phyloP scores from a whole-genome alignment of 192 early-diverging fungal species.

The Mortierella claussenii region DNA sequence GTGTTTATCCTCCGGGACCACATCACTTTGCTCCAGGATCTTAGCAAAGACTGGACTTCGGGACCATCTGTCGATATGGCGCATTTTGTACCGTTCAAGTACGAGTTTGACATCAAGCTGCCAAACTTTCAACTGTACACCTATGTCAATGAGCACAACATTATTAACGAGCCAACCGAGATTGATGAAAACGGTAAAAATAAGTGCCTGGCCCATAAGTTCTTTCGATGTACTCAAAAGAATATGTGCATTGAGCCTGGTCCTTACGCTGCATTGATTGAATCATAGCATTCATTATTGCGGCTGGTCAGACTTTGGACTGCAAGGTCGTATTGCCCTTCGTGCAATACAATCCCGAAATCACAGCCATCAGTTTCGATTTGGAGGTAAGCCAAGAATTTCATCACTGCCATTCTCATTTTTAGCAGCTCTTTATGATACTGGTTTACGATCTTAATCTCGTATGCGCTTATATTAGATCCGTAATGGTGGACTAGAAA shows the following conservation, averaged over 20 bases:
- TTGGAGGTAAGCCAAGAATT: constrained; percentile 56
- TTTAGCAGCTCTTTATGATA: too few species aligned
- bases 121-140: constrained; percentile 65
- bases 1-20: constrained; percentile 81
- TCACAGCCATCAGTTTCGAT: constrained; percentile 63
- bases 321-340: constrained; percentile 65
- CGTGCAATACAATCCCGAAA: constrained; percentile 63
- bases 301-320: constrained; percentile 51
- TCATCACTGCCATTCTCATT: too few species aligned
- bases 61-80: constrained; percentile 60
- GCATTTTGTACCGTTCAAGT: constrained; percentile 77
- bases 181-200: constrained; percentile 76
- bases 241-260: neutral
- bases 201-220: too few species aligned
- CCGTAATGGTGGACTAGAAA: constrained; percentile 54
- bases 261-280: neutral
- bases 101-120: constrained; percentile 64
- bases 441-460: too few species aligned
- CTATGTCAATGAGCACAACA: constrained; percentile 81
- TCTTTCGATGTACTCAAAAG: too few species aligned
- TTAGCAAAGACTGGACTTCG: constrained; percentile 74
- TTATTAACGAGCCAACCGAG: constrained; percentile 77
- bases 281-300: constrained; percentile 54
- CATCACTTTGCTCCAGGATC: constrained; percentile 77
- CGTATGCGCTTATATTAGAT: constrained; percentile 55